These are phyloP conservation scores for Suillus sp. DNA, from an alignment of 768 basidiomycete species.

Conservation along the genomic window DNA sequence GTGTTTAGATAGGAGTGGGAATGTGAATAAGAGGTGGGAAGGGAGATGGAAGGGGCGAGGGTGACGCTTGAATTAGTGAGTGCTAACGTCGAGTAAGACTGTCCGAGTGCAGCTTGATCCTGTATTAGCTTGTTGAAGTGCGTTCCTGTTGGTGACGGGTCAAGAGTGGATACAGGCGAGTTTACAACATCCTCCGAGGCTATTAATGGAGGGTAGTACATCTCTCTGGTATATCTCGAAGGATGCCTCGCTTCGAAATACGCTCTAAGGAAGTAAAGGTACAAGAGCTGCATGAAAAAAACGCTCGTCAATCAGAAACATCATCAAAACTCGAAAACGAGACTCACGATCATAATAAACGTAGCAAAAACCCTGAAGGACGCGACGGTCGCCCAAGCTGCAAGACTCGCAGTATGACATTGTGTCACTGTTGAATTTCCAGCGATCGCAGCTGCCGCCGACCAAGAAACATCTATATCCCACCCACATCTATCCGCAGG, in stretches of 20 bases:
- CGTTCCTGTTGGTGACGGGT: slow-evolving; percentile 15
- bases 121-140: neutral
- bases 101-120: slow-evolving; percentile 7
- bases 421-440: slow-evolving; percentile 24
- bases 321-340: neutral
- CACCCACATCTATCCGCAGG: slow-evolving; percentile 53
- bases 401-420: slow-evolving; percentile 37
- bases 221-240: slow-evolving; percentile 8
- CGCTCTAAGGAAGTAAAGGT: slow-evolving; percentile 21
- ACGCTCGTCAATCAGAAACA: neutral
- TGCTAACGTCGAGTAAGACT: slow-evolving; percentile 27
- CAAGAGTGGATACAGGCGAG: slow-evolving; percentile 19
- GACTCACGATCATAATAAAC: slow-evolving; percentile 52
- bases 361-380: slow-evolving; percentile 58
- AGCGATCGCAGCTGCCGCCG: slow-evolving; percentile 30
- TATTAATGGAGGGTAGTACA: slow-evolving; percentile 21
- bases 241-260: slow-evolving; percentile 26
- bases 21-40: slow-evolving; percentile 26
- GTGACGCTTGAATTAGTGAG: slow-evolving; percentile 31
- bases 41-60: slow-evolving; percentile 24
- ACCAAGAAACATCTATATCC: slow-evolving; percentile 72
- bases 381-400: slow-evolving; percentile 56
- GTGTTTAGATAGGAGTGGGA: slow-evolving; percentile 23
- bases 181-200: slow-evolving; percentile 25
- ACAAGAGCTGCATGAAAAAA: slow-evolving; percentile 22